Evolutionary conservation across 2,329 filamentous ascomycete species (phyloP).

Genomic region (Aureobasidium leucospermi): DNA sequence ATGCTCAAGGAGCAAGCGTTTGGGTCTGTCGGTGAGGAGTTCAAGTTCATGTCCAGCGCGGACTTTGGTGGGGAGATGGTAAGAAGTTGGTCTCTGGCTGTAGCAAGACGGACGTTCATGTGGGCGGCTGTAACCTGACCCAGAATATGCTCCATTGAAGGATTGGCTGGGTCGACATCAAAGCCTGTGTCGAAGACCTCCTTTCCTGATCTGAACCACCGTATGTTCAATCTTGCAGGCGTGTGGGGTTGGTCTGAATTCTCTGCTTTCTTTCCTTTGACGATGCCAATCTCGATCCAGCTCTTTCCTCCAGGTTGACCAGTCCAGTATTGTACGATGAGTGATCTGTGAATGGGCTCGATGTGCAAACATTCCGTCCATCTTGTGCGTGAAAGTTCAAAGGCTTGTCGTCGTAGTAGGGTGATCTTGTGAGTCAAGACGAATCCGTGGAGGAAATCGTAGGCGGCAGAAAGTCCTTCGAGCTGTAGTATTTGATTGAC

Average conservation of each 20-base stretch:
- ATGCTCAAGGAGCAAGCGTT: slow-evolving; percentile 60
- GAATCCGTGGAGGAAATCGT: slow-evolving; percentile 79
- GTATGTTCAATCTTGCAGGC: slow-evolving; percentile 45
- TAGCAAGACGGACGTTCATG: slow-evolving; percentile 61
- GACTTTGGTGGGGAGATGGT: slow-evolving; percentile 50
- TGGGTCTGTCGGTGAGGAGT: slow-evolving; percentile 54
- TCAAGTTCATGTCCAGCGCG: slow-evolving; percentile 52
- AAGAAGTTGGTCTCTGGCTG: slow-evolving; percentile 55
- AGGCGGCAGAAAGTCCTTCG: slow-evolving; percentile 71
- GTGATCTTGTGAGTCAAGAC: slow-evolving; percentile 85
- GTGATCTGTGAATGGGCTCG: slow-evolving; percentile 69
- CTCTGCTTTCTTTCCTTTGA: slow-evolving; percentile 48
- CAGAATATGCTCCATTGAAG: slow-evolving; percentile 70
- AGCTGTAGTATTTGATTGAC: slow-evolving; percentile 64
- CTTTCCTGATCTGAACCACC: slow-evolving; percentile 80
- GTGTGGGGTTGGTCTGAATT: slow-evolving; percentile 21
- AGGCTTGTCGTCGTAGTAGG: slow-evolving; percentile 70
- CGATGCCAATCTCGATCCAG: slow-evolving; percentile 83
- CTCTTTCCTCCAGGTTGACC: slow-evolving; percentile 65
- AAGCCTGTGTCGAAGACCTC: slow-evolving; percentile 65
- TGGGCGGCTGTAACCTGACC: slow-evolving; percentile 69
- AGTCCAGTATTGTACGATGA: slow-evolving; percentile 89
- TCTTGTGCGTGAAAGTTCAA: slow-evolving; percentile 57
- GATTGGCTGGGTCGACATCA: slow-evolving; percentile 54
- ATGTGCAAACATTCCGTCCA: slow-evolving; percentile 76